Conservation (phyloP, 164 flowering plant species). For the Echeveria elegans region DNA sequence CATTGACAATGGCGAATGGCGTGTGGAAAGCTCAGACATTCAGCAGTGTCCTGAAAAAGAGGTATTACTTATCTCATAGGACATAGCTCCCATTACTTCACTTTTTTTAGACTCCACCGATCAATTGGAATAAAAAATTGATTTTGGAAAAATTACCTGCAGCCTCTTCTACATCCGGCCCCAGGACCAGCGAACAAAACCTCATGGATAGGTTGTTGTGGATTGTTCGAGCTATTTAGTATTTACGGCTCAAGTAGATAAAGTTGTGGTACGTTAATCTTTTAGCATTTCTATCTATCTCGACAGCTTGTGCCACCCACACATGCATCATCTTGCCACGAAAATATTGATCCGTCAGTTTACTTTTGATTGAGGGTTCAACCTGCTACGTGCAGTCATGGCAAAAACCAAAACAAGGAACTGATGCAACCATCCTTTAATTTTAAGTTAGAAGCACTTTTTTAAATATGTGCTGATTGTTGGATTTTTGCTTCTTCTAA, state of each 20-base stretch:
- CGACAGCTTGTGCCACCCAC: too few relatives aligned
- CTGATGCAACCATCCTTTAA: too few relatives aligned
- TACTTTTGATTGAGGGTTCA: too few relatives aligned
- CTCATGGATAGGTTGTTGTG: conserved; percentile 62
- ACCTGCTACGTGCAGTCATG: too few relatives aligned
- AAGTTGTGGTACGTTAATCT: conserved; percentile 14
- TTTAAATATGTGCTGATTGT: too few relatives aligned
- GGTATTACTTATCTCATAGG: not conserved
- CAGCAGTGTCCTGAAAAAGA: not conserved
- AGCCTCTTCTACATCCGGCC: conserved; percentile 25
- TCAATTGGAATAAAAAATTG: not conserved
- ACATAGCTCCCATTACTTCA: not conserved
- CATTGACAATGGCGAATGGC: not conserved
- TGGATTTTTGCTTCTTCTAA: too few relatives aligned
- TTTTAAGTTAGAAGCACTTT: too few relatives aligned
- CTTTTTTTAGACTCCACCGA: not conserved
- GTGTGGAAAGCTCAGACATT: not conserved
- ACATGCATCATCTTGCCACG: too few relatives aligned
- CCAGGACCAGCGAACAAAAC: conserved; percentile 21
- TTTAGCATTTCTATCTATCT: too few relatives aligned
- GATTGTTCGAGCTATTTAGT: conserved; percentile 40
- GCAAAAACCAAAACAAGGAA: too few relatives aligned
- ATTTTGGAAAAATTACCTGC: conserved; percentile 12
- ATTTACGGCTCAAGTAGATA: conserved; percentile 34
- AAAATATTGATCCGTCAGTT: too few relatives aligned